Percentiles rank a stretch among this genome's conserved stretches.
phyloP scores from a whole-genome alignment of 2,329 filamentous ascomycete genomes.

The Colletotrichum viniferum region DNA sequence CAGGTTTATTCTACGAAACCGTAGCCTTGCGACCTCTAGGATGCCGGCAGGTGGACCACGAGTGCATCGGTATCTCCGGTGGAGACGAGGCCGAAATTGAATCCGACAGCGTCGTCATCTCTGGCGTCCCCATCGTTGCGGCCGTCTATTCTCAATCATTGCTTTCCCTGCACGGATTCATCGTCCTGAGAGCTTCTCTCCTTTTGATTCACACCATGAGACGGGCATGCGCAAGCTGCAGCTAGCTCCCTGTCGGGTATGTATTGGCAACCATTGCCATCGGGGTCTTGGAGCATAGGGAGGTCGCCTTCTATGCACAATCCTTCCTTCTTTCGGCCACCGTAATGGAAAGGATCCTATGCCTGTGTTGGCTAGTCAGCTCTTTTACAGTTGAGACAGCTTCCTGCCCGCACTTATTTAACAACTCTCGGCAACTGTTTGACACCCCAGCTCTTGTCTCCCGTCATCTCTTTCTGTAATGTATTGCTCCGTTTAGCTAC shows the following conservation, averaged over 20 bases:
- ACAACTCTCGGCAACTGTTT: not conserved
- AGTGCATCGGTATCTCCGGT: rapidly evolving
- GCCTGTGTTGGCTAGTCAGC: not conserved
- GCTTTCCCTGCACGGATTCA: not conserved
- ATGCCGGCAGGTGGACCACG: not conserved
- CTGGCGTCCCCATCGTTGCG: too few species aligned
- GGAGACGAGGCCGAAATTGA: not conserved
- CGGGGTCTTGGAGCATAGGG: not conserved
- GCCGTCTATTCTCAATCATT: too few species aligned
- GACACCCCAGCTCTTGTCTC: not conserved
- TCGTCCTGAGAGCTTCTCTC: not conserved
- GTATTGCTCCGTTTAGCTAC: rapidly evolving
- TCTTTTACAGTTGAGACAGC: not conserved
- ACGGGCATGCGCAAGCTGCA: not conserved
- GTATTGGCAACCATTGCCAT: not conserved
- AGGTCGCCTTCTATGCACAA: not conserved
- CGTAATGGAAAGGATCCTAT: too few species aligned
- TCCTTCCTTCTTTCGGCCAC: too few species aligned
- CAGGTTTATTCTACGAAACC: not conserved
- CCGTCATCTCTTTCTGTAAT: not conserved
- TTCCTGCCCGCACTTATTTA: rapidly evolving
- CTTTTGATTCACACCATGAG: not conserved
- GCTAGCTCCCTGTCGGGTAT: rapidly evolving
- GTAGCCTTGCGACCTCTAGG: not conserved
- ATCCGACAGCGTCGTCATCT: not conserved